Percentiles rank a stretch among this genome's conserved stretches.
Evolutionary conservation across 306 rosid species (phyloP).

Genomic region (Lathyrus aphaca): DNA sequence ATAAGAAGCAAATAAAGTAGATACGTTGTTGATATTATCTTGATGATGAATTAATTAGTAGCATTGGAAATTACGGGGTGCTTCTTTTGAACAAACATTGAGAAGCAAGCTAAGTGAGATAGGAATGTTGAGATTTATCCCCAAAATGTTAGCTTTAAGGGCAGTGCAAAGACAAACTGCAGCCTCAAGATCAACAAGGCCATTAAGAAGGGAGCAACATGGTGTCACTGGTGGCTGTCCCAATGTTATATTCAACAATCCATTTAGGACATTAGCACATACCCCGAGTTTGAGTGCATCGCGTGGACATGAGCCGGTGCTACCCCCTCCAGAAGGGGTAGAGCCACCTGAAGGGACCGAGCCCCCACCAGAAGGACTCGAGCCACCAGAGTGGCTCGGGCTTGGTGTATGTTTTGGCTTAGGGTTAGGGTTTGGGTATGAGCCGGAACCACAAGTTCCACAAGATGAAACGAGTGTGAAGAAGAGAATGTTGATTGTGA

Average conservation of each 20-base stretch:
- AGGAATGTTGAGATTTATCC: slow-evolving; percentile 69
- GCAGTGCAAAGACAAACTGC: slow-evolving; percentile 88
- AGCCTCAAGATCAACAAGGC: slow-evolving; percentile 75
- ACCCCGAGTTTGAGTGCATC: slow-evolving; percentile 69
- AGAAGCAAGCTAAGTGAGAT: slow-evolving; percentile 72
- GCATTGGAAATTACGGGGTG: slow-evolving; percentile 61
- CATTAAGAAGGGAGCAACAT: slow-evolving; percentile 68
- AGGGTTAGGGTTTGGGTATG: slow-evolving; percentile 37
- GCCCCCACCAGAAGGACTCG: not conserved
- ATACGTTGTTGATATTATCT: not conserved
- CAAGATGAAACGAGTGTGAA: slow-evolving; percentile 66
- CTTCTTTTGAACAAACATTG: slow-evolving; percentile 54
- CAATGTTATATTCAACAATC: slow-evolving; percentile 55
- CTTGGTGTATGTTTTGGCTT: slow-evolving; percentile 34
- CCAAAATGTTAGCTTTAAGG: slow-evolving; percentile 64
- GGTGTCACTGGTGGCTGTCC: slow-evolving; percentile 65
- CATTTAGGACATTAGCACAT: slow-evolving; percentile 61
- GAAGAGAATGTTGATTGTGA: slow-evolving; percentile 69
- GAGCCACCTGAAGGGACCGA: slow-evolving; percentile 11
- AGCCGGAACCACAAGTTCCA: slow-evolving; percentile 39
- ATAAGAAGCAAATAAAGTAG: not conserved
- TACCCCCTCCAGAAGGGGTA: not conserved
- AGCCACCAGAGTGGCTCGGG: not conserved
- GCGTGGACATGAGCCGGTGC: slow-evolving; percentile 45
- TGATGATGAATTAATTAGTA: slow-evolving; percentile 17